Conservation (phyloP, 805 yeast genomes). For the Myxozyma kluyveri region DNA sequence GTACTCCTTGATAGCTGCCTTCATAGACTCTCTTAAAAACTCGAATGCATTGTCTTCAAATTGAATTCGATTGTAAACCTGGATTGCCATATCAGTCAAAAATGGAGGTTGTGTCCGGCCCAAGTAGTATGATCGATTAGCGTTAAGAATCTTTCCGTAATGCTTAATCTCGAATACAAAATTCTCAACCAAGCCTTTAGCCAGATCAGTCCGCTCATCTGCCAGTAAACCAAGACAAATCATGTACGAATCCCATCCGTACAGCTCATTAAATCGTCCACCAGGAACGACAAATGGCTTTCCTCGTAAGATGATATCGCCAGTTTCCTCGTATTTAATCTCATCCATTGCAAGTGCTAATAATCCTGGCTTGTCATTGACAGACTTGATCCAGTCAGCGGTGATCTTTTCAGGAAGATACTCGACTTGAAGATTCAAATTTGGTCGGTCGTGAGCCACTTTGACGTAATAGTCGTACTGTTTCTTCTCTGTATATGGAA, state of each 20-base stretch:
- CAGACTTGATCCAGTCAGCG: conserved; percentile 70
- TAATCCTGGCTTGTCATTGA: conserved; percentile 81
- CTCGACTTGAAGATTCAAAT: conserved; percentile 64
- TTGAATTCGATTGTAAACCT: conserved; percentile 57
- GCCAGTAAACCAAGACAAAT: conserved; percentile 76
- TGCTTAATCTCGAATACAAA: conserved; percentile 85
- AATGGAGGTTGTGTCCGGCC: conserved; percentile 97
- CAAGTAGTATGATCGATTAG: conserved; percentile 86
- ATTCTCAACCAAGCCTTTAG: conserved; percentile 88
- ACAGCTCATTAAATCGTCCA: conserved; percentile 91
- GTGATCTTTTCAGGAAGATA: conserved; percentile 72
- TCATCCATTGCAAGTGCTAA: conserved; percentile 72
- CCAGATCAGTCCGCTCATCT: conserved; percentile 63
- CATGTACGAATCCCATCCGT: conserved; percentile 98
- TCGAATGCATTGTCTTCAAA: conserved; percentile 46
- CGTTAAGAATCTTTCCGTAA: conserved; percentile 90
- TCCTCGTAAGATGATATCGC: conserved; percentile 54
- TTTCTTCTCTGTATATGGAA: conserved; percentile 66
- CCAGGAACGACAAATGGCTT: conserved; percentile 95
- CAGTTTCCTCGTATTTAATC: conserved; percentile 48
- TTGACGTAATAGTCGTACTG: conserved; percentile 66
- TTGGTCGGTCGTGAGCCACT: conserved; percentile 55
- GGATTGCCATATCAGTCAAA: conserved; percentile 83
- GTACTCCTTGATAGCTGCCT: conserved; percentile 86
- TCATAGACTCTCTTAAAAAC: conserved; percentile 61